A percentile compares a stretch with the other conserved stretches of the same genome.
Conservation (phyloP, 202 grass and related monocot species). For the Digitaria exilis region DNA sequence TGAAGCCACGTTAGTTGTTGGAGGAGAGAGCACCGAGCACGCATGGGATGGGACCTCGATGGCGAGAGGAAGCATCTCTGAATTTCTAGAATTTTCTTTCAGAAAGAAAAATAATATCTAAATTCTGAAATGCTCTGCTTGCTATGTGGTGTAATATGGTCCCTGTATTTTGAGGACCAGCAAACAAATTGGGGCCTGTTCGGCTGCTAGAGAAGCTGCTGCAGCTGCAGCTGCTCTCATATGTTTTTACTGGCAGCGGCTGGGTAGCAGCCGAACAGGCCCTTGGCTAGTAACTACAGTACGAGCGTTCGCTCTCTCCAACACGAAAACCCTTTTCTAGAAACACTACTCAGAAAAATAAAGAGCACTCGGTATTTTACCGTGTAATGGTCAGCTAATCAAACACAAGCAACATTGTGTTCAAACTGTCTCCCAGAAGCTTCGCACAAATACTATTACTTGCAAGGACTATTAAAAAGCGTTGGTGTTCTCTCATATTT, state of each 20-base stretch:
- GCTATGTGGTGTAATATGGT: constrained; percentile 3
- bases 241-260: no score
- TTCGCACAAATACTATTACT: neutral
- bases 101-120: neutral
- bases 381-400: neutral
- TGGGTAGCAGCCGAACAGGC: no score
- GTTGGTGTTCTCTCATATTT: no score
- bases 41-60: neutral
- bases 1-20: neutral
- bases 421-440: neutral
- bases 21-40: neutral
- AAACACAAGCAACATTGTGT: neutral
- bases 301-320: neutral
- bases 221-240: no score
- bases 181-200: neutral
- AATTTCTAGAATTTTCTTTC: neutral
- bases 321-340: neutral
- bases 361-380: neutral
- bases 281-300: no score
- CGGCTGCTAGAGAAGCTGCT: no score
- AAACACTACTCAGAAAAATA: neutral
- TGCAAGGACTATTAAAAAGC: no score
- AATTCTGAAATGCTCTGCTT: neutral
- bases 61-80: neutral
- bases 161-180: neutral